These are phyloP conservation scores for Coniochaeta sp. DNA, from an alignment of 2,329 filamentous ascomycete genomes.

Conservation along the genomic window DNA sequence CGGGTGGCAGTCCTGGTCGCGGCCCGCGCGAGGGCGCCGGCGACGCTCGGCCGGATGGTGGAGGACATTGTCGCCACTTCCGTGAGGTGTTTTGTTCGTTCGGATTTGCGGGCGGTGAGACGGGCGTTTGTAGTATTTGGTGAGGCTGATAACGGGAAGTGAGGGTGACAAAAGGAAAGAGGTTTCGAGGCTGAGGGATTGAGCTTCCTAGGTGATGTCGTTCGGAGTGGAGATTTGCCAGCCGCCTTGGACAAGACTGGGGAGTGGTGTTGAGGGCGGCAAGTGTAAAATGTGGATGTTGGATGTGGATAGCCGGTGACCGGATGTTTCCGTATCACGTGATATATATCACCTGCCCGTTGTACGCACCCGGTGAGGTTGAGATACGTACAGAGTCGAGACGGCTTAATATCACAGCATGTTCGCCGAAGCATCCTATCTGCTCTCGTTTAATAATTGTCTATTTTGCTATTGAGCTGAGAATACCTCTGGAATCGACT, in stretches of 20 bases:
- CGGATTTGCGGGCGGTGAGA: not conserved
- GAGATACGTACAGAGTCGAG: no score
- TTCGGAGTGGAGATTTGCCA: slow-evolving; percentile 2
- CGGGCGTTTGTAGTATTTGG: not conserved
- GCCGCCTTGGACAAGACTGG: not conserved
- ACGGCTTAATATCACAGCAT: no score
- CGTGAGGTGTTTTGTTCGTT: no score
- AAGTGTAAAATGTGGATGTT: not conserved
- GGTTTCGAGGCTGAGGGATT: not conserved
- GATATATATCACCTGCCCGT: no score
- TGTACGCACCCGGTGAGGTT: no score
- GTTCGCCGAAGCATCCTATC: no score
- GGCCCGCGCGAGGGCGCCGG: not conserved
- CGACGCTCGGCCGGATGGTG: not conserved
- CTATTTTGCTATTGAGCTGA: no score
- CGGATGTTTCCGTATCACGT: not conserved
- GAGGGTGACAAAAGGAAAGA: not conserved
- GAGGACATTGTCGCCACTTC: not conserved
- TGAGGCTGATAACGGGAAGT: not conserved
- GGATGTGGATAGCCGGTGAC: not conserved
- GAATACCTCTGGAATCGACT: no score
- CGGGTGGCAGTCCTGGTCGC: not conserved
- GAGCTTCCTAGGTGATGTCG: not conserved
- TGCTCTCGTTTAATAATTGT: no score
- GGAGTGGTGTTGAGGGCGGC: not conserved